phyloP scores from a whole-genome alignment of 176 grass and related monocot species.

The Lolium multiflorum region DNA sequence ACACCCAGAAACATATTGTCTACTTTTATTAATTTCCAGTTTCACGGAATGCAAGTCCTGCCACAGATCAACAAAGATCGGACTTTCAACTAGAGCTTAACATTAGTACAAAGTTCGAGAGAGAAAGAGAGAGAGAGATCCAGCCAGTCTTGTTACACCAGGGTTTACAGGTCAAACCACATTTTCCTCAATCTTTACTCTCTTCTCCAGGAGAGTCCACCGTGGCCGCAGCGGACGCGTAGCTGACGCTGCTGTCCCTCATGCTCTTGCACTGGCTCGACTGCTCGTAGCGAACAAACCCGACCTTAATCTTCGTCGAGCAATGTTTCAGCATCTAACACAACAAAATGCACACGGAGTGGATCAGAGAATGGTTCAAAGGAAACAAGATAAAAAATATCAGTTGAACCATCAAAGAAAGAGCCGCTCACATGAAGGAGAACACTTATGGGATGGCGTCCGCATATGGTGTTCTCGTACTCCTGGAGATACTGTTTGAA shows the following conservation, averaged over 20 bases:
- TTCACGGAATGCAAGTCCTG: neutral
- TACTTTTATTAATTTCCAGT: neutral
- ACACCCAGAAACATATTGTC: constrained; percentile 1
- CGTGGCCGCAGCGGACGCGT: constrained; percentile 80
- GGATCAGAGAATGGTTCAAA: neutral
- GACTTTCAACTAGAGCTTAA: constrained; percentile 17
- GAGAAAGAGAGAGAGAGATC: neutral
- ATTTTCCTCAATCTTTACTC: constrained; percentile 13
- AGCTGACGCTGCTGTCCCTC: constrained; percentile 86
- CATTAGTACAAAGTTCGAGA: constrained; percentile 31
- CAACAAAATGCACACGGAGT: neutral
- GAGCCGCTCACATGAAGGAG: constrained; percentile 75
- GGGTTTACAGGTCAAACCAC: neutral
- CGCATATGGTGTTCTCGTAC: constrained; percentile 90
- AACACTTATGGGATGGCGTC: constrained; percentile 92
- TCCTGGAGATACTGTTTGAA: constrained; percentile 79
- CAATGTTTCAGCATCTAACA: constrained; percentile 76
- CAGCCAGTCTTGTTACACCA: constrained; percentile 29
- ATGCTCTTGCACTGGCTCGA: constrained; percentile 87
- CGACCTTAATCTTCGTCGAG: constrained; percentile 72
- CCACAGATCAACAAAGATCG: neutral
- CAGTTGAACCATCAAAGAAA: neutral
- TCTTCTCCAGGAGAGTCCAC: constrained; percentile 43
- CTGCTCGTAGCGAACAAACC: constrained; percentile 89
- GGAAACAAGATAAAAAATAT: neutral